Conservation (phyloP, 2,329 filamentous ascomycete genomes). For the Pyricularia grisea region DNA sequence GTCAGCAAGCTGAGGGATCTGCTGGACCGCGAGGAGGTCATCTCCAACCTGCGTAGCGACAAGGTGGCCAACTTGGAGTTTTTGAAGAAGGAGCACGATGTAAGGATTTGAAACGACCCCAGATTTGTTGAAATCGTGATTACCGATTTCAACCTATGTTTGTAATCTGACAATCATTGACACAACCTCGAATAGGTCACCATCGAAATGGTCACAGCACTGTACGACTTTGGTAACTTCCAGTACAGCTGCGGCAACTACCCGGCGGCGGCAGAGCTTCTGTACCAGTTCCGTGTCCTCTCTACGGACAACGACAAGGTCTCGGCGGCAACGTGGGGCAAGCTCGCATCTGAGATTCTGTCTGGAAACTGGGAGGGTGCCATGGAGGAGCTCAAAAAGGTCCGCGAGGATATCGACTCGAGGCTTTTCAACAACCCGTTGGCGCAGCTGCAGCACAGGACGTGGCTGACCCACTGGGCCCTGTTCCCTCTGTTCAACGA, state of each 20-base stretch:
- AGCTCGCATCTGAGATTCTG: constrained; percentile 92
- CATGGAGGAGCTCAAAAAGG: constrained; percentile 82
- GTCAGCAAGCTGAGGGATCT: constrained; percentile 83
- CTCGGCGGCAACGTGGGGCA: constrained; percentile 91
- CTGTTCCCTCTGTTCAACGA: constrained; percentile 99
- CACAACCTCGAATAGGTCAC: constrained; percentile 53
- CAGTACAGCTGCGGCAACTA: constrained; percentile 98
- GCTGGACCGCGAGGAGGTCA: constrained; percentile 79
- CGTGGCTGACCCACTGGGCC: constrained; percentile 96
- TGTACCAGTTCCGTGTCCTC: constrained; percentile 96
- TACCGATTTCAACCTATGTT: background rate
- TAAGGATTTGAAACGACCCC: constrained; percentile 29
- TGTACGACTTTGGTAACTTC: constrained; percentile 94
- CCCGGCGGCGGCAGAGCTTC: constrained; percentile 75
- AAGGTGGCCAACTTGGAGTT: constrained; percentile 99
- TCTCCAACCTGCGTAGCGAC: constrained; percentile 85
- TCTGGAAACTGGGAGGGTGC: constrained; percentile 91
- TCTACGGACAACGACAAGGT: constrained; percentile 99
- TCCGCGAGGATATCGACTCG: constrained; percentile 86
- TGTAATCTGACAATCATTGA: background rate
- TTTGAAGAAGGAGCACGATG: constrained; percentile 90
- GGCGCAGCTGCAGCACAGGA: constrained; percentile 90
- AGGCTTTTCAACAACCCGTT: constrained; percentile 94
- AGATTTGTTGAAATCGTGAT: background rate
- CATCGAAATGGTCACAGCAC: constrained; percentile 87